Evolutionary conservation across 495 filamentous ascomycete genomes (phyloP).

Genomic region (Podospora bellae-mahoneyi): DNA sequence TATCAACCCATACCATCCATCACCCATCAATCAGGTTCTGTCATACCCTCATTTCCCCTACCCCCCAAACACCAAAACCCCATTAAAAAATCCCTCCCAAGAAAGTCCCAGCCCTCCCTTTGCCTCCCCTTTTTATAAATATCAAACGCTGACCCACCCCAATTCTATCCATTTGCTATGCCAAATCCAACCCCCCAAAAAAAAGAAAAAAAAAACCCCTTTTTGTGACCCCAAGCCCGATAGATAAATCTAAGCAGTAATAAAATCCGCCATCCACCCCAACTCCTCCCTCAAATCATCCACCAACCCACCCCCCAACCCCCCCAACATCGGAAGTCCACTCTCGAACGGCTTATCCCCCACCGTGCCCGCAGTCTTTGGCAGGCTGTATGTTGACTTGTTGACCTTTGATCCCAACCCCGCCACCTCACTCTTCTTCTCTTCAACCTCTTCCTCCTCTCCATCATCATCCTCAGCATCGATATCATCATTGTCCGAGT

Average conservation of each 20-base stretch:
- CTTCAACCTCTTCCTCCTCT: slow-evolving; percentile 9
- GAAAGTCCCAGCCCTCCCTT: too few species aligned
- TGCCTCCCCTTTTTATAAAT: too few species aligned
- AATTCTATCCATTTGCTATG: too few species aligned
- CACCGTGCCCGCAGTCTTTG: slow-evolving; percentile 23
- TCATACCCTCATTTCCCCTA: too few species aligned
- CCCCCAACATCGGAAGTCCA: slow-evolving; percentile 25
- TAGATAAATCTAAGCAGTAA: slow-evolving; percentile 12
- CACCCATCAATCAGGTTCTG: too few species aligned
- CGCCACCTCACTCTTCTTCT: slow-evolving; percentile 14
- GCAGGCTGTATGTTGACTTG: slow-evolving; percentile 45
- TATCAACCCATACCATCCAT: too few species aligned
- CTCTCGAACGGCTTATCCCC: slow-evolving; percentile 18
- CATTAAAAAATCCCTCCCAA: too few species aligned
- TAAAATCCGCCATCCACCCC: slow-evolving; percentile 46
- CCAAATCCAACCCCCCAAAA: too few species aligned
- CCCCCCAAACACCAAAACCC: too few species aligned
- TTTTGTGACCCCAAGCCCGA: not conserved
- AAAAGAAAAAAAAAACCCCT: too few species aligned
- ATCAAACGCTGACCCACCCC: too few species aligned
- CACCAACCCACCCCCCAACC: slow-evolving; percentile 26
- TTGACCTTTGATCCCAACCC: slow-evolving; percentile 21
- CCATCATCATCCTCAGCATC: slow-evolving; percentile 26
- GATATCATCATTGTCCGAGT: slow-evolving; percentile 41
- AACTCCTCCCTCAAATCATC: slow-evolving; percentile 42